Base-by-base conservation (phyloP, 768 basidiomycete genomes). In the Austroboletus eburneus region DNA sequence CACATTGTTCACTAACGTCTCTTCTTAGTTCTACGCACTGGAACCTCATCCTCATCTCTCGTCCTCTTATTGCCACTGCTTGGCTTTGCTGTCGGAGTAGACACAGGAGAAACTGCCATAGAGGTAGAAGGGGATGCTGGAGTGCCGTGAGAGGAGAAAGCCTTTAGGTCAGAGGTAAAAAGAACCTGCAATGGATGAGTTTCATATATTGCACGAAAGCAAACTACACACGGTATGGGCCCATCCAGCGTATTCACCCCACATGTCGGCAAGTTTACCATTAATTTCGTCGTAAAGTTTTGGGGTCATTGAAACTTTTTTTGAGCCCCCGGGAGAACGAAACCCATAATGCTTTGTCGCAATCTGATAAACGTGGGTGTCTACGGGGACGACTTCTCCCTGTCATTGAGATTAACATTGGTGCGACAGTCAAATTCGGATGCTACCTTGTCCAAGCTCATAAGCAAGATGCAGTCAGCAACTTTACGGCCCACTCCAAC, bases 401-500 rank as follows among this genome's bases (percentile, higher is more conserved):
- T 95, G 39, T n/a, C 32, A 38, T 14, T 3, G 22, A 30, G 27
- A 33, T 62, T 42, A 55, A 42, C 9, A 37, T 42, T n/a, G 4
- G 18, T 27, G 6, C 21, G 22, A n/a, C 8, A 18, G 32, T 9
- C 50, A 53, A 30, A 50, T 36, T 24, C n/a, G 4, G 44, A 17
- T 61, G 17, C 4, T 54, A 90, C 91, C 77, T 93, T 90, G 68
- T 95, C 87, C 48, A 94, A 62, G 58, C 89, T 90, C 92, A 97
- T 95, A 14, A 97, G 70, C 42, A 96, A 67, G 23, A 96, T 71
- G 58, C 96, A 99, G 61, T 99, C 96, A 3, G 95, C 95, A 0
- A 99, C 96, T 62, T 99, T 99, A 29, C 91, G 76, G 5, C 96
- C 96, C 1, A 99, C 95, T 0, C 96, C 96, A 36, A 87, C 76